These are phyloP conservation scores for Sequoia sempervirens DNA, from an alignment of 75 land plant species.

Conservation along the genomic window DNA sequence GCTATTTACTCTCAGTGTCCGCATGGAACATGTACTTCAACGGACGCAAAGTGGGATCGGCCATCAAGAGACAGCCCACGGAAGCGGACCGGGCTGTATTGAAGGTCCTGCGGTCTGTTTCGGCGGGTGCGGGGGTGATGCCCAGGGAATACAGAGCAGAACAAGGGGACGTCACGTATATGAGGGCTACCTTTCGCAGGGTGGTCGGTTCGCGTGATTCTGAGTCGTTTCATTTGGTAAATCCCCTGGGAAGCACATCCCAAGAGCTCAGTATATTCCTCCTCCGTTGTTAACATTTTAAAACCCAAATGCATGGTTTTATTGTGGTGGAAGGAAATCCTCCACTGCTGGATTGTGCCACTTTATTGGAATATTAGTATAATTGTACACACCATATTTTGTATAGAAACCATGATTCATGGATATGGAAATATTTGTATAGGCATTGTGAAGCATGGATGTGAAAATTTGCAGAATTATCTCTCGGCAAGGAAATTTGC, in stretches of 20 bases:
- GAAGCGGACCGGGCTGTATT: conserved; percentile 23
- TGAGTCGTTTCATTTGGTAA: conserved; percentile 57
- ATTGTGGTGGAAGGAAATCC: not conserved
- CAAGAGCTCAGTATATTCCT: conserved; percentile 66
- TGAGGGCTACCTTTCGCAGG: conserved; percentile 45
- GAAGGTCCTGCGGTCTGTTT: conserved; percentile 33
- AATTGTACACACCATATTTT: too few species aligned
- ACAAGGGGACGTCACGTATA: conserved; percentile 38
- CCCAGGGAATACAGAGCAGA: conserved; percentile 14
- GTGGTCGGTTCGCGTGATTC: conserved; percentile 43
- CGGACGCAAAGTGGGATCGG: conserved; percentile 62
- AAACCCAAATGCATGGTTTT: not conserved
- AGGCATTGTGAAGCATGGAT: too few species aligned
- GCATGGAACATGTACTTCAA: conserved; percentile 67
- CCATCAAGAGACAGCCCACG: conserved; percentile 22
- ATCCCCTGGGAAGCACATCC: conserved; percentile 43
- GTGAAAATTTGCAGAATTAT: too few species aligned
- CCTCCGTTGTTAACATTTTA: conserved; percentile 17
- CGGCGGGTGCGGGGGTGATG: conserved; percentile 67
- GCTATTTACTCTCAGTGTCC: conserved; percentile 28
- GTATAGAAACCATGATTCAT: too few species aligned
- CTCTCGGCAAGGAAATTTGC: too few species aligned
- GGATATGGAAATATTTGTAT: too few species aligned
- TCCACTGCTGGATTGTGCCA: not conserved
- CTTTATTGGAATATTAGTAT: too few species aligned